Evolutionary conservation across 495 filamentous ascomycete genomes (phyloP).

Genomic region (Penicillium odoratum): DNA sequence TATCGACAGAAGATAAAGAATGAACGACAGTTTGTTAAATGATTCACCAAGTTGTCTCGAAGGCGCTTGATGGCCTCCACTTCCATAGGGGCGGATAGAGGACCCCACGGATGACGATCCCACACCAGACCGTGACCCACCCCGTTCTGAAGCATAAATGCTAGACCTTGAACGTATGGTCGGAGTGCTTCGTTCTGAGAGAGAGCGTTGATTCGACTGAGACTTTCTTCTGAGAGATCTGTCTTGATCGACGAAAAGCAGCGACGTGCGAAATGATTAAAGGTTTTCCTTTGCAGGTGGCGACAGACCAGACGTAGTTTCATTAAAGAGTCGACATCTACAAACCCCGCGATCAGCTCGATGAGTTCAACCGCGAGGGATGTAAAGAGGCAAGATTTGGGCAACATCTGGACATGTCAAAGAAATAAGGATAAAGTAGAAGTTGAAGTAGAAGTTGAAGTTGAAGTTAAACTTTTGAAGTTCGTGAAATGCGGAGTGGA

Average conservation of each 20-base stretch:
- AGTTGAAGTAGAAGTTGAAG: too few relatives aligned
- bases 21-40: constrained; percentile 26
- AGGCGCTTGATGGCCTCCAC: constrained; percentile 20
- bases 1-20: constrained; percentile 35
- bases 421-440: too few relatives aligned
- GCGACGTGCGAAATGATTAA: constrained; percentile 27
- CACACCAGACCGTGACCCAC: constrained; percentile 26
- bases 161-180: constrained; percentile 22
- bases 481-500: constrained; percentile 9
- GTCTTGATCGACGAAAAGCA: constrained; percentile 28
- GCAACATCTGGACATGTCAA: not conserved
- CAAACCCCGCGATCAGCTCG: constrained; percentile 22
- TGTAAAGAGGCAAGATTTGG: constrained; percentile 2
- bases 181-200: constrained; percentile 19
- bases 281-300: constrained; percentile 28
- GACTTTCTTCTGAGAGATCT: constrained; percentile 27
- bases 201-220: constrained; percentile 21
- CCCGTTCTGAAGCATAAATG: constrained; percentile 28
- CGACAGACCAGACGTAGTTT: constrained; percentile 25
- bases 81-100: constrained; percentile 23
- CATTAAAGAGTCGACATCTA: constrained; percentile 16
- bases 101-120: constrained; percentile 30
- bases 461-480: not conserved
- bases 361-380: constrained; percentile 25
- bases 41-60: constrained; percentile 22